A percentile compares a stretch with the other conserved stretches of the same genome.
Conservation (phyloP, 306 rosid species). For the Vigna angularis region DNA sequence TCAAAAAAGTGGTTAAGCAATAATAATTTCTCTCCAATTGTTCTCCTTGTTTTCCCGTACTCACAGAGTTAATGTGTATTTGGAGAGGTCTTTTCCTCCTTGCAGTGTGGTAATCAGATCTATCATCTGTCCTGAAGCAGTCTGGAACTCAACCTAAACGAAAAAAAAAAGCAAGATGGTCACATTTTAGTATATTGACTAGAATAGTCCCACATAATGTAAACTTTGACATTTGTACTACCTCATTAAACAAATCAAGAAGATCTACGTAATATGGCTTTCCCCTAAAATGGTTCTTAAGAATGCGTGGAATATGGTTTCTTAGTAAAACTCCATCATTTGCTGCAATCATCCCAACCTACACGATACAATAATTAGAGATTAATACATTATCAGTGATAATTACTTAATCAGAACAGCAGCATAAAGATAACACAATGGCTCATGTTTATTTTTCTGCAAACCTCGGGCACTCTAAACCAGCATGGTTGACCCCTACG, state of each 20-base stretch:
- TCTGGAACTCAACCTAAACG: constrained; percentile 90
- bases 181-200: constrained; percentile 36
- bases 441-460: constrained; percentile 23
- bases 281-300: constrained; percentile 82
- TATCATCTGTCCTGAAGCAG: constrained; percentile 97
- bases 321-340: constrained; percentile 84
- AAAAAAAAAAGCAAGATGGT: constrained; percentile 5
- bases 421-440: constrained; percentile 11
- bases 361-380: constrained; percentile 19
- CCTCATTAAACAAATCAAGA: constrained; percentile 91
- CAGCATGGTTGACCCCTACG: constrained; percentile 71
- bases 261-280: constrained; percentile 86
- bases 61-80: constrained; percentile 84
- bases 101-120: constrained; percentile 89
- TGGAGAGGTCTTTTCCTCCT: constrained; percentile 91
- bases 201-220: constrained; percentile 32
- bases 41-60: constrained; percentile 41
- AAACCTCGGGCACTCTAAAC: constrained; percentile 68
- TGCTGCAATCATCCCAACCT: constrained; percentile 89
- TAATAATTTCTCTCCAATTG: background rate
- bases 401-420: constrained; percentile 28
- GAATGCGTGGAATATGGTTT: constrained; percentile 77
- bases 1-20: constrained; percentile 24
- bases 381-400: background rate
- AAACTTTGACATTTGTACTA: constrained; percentile 43